phyloP scores from a whole-genome alignment of 345 rosid genomes.

The Salix exigua region DNA sequence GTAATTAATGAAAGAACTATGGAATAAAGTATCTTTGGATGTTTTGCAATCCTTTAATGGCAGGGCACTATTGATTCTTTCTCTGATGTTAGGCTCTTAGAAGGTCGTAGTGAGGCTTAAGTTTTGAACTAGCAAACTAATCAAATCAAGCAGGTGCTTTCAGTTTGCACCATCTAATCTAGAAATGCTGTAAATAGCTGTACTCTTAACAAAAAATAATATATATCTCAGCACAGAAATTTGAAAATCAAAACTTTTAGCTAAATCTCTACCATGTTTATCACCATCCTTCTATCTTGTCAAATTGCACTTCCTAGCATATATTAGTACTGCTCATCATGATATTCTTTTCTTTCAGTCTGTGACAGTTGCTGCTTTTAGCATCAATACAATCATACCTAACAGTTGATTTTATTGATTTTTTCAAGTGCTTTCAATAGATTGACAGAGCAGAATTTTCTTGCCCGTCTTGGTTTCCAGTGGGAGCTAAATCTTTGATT shows the following conservation, averaged over 20 bases:
- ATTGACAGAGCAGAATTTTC: slow-evolving; percentile 78
- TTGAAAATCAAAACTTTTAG: not conserved
- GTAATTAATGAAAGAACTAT: not conserved
- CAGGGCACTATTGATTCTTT: not conserved
- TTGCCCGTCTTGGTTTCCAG: slow-evolving; percentile 85
- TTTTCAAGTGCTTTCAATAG: slow-evolving; percentile 39
- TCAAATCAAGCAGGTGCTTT: not conserved
- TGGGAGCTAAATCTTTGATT: slow-evolving; percentile 81
- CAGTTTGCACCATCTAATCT: no score
- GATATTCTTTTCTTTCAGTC: not conserved
- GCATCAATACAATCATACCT: not conserved
- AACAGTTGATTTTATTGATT: not conserved
- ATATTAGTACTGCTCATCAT: not conserved
- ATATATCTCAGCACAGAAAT: no score
- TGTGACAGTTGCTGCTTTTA: not conserved
- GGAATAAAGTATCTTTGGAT: not conserved
- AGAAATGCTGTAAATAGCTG: no score
- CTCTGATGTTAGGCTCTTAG: no score
- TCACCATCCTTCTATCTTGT: not conserved
- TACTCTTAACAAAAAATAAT: no score
- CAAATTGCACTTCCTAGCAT: not conserved
- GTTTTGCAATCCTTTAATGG: not conserved
- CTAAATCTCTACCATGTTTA: not conserved
- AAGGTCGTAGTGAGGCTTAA: not conserved
- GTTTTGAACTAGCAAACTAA: not conserved